Conservation (phyloP, 495 filamentous ascomycete species). For the Elaphomyces granulatus region DNA sequence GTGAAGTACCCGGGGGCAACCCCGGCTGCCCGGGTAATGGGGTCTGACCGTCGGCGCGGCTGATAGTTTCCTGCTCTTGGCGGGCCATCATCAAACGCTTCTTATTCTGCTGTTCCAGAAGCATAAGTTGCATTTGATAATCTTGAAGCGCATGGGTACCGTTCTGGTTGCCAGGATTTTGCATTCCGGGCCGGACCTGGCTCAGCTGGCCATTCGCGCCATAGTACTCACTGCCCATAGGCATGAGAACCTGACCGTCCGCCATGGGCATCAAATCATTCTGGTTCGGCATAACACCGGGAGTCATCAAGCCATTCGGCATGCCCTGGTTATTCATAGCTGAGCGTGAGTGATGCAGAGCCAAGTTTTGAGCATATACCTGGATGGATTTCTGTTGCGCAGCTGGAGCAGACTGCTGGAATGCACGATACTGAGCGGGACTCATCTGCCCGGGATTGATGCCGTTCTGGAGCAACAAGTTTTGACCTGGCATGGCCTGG, state of each 20-base stretch:
- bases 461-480: constrained; percentile 59
- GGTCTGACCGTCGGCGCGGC: constrained; percentile 43
- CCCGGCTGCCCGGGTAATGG: constrained; percentile 40
- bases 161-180: constrained; percentile 37
- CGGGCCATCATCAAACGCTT: constrained; percentile 92
- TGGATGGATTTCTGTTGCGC: constrained; percentile 69
- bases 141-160: constrained; percentile 95
- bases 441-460: constrained; percentile 61
- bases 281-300: constrained; percentile 47
- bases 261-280: constrained; percentile 69
- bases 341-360: constrained; percentile 55
- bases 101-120: constrained; percentile 98
- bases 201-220: constrained; percentile 44
- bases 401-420: constrained; percentile 39
- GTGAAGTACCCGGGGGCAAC: constrained; percentile 58
- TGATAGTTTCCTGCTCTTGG: constrained; percentile 79
- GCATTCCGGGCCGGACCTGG: constrained; percentile 35
- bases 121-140: constrained; percentile 98
- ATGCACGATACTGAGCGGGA: constrained; percentile 61
- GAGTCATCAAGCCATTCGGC: constrained; percentile 48
- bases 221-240: constrained; percentile 48
- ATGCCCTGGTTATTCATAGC: constrained; percentile 54
- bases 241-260: constrained; percentile 44
- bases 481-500: constrained; percentile 53
- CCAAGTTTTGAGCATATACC: constrained; percentile 71